phyloP scores from a whole-genome alignment of 129 eudicot genomes.

The Cynara cardunculus region DNA sequence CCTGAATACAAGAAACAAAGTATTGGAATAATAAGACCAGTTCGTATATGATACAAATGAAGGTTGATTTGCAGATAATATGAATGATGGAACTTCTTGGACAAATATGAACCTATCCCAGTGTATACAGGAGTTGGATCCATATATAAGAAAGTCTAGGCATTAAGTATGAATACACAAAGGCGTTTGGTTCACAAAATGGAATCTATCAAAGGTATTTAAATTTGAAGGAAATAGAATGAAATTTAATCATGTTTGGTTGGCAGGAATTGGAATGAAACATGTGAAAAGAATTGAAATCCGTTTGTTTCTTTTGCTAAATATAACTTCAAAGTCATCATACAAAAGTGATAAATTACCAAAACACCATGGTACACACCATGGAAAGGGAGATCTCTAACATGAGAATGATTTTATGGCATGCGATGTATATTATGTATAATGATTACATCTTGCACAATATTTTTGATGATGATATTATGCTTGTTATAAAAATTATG shows the following conservation, averaged over 20 bases:
- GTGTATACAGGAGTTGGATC: neutral
- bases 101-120: neutral
- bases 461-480: neutral
- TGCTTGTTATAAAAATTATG: neutral
- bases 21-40: too few species aligned
- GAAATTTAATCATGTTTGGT: too few species aligned
- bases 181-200: neutral
- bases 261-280: too few species aligned
- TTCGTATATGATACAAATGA: too few species aligned
- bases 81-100: neutral
- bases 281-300: too few species aligned
- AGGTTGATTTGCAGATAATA: too few species aligned
- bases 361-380: neutral
- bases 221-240: too few species aligned
- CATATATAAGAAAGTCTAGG: neutral
- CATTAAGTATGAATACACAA: neutral
- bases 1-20: too few species aligned
- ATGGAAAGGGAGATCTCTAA: neutral
- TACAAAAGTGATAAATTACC: too few species aligned
- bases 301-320: too few species aligned
- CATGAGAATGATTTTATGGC: neutral
- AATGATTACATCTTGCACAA: neutral
- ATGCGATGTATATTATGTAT: neutral
- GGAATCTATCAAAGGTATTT: too few species aligned
- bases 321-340: too few species aligned